Base-by-base conservation (phyloP, 176 grass and related monocot genomes). In the Triticum turgidum region DNA sequence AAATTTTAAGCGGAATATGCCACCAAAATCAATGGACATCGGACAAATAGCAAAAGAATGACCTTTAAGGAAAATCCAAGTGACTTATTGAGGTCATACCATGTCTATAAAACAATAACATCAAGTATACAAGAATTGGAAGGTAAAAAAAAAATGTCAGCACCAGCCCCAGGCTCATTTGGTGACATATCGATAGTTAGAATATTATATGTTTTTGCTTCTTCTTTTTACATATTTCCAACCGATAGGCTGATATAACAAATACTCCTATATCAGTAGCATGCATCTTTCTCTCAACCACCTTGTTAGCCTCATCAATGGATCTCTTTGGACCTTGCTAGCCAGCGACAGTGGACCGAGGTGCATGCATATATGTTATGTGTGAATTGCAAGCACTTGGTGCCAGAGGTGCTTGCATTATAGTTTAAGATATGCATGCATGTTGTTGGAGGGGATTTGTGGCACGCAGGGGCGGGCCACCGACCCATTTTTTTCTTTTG, bases 231-330 rank as follows among this genome's bases (percentile, higher is more conserved):
- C 4, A 63, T 45, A 33, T 25, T 58, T 58, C 52, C 18, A 71
- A 42, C 11, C 22, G 56, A 44, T 69, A 80, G 30, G 39, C 8
- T 75, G 77, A 45, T 80, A 18, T 52, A 3, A 56, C 1, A 21
- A 84, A 84, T 65, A 25, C 34, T 81, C 69, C 27, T 76, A 59
- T 52, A 47, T 25, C 70, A 73, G 58, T 27, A 72, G 30, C 27
- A 65, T 37, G 18, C 32, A 56, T 83, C 58, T 78, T 70, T 78
- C 54, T 83, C 45, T 42, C 68, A 91, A 76, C 85, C 68, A 68
- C 73, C 34, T 77, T 54, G 56, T 63, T 73, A 66, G 51, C 13
- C 41, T 85, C 27, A 77, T 56, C 21, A 68, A 65, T 30, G 1
- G 45, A 56, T 30, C 75, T 79, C 15, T 7, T 7, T 41, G 32